Evolutionary conservation across 345 rosid species (phyloP).

Genomic region (Aegle marmelos): DNA sequence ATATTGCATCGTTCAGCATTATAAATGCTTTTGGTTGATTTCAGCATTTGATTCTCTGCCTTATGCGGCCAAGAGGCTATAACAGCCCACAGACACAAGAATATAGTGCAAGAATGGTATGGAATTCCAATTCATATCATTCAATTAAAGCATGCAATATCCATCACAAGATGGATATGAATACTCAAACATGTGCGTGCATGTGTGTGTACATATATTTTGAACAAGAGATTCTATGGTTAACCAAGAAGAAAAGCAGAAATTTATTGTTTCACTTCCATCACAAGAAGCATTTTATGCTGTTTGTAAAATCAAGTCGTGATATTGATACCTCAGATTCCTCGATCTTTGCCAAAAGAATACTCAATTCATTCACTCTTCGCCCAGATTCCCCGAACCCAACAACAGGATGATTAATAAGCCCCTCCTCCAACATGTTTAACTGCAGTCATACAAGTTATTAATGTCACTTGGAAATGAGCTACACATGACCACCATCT

Average conservation of each 20-base stretch:
- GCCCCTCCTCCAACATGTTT: slow-evolving; percentile 94
- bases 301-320: slow-evolving; percentile 7
- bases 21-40: neutral
- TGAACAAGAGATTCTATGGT: neutral
- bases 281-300: slow-evolving; percentile 7
- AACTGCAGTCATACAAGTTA: slow-evolving; percentile 48
- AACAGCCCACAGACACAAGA: neutral
- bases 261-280: slow-evolving; percentile 9
- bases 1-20: neutral
- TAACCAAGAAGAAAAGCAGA: neutral
- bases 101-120: neutral
- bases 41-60: neutral
- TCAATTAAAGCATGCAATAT: neutral
- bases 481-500: slow-evolving; percentile 9
- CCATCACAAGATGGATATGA: no score
- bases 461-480: slow-evolving; percentile 13
- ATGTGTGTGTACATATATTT: no score
- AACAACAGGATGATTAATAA: slow-evolving; percentile 82
- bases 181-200: no score
- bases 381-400: slow-evolving; percentile 93
- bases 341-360: slow-evolving; percentile 85
- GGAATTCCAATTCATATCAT: neutral
- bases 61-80: neutral
- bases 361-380: slow-evolving; percentile 72
- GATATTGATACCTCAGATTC: slow-evolving; percentile 77